Evolutionary conservation across 2,329 filamentous ascomycete species (phyloP).

Genomic region (Colletotrichum magnum): DNA sequence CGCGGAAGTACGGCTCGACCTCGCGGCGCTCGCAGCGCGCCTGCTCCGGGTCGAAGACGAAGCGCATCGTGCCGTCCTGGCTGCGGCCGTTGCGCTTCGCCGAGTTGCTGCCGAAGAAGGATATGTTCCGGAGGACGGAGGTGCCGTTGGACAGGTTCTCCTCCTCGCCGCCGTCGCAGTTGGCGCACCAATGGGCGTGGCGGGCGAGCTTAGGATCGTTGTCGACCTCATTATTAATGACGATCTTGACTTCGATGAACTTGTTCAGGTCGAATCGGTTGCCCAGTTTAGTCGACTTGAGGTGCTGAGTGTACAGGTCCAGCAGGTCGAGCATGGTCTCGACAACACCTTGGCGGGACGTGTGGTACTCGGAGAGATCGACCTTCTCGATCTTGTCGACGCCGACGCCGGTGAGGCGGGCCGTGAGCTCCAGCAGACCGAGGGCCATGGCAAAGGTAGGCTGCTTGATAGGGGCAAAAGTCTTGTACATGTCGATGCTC

Average conservation of each 20-base stretch:
- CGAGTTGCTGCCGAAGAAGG: slow-evolving; percentile 52
- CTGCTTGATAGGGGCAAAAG: slow-evolving; percentile 92
- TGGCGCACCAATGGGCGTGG: slow-evolving; percentile 72
- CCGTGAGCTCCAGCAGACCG: slow-evolving; percentile 84
- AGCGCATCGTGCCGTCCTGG: slow-evolving; percentile 84
- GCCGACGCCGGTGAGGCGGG: slow-evolving; percentile 73
- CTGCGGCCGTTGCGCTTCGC: slow-evolving; percentile 61
- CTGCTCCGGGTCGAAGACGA: slow-evolving; percentile 86
- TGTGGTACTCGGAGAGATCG: slow-evolving; percentile 62
- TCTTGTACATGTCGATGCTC: slow-evolving; percentile 91
- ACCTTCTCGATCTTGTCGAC: slow-evolving; percentile 65
- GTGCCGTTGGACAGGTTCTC: slow-evolving; percentile 51
- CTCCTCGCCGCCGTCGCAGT: slow-evolving; percentile 60
- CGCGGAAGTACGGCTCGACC: slow-evolving; percentile 77
- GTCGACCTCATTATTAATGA: slow-evolving; percentile 86
- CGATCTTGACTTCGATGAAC: slow-evolving; percentile 90
- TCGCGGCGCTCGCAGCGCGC: slow-evolving; percentile 79
- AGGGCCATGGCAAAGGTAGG: slow-evolving; percentile 88
- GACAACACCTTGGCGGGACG: slow-evolving; percentile 63
- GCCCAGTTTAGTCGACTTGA: slow-evolving; percentile 81
- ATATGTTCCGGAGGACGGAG: slow-evolving; percentile 57
- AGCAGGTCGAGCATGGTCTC: slow-evolving; percentile 93
- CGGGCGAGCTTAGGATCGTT: slow-evolving; percentile 71
- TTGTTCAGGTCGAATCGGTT: slow-evolving; percentile 79
- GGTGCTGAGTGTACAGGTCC: slow-evolving; percentile 92